Conservation (phyloP, 2,329 filamentous ascomycete genomes). For the Fusarium irregulare region DNA sequence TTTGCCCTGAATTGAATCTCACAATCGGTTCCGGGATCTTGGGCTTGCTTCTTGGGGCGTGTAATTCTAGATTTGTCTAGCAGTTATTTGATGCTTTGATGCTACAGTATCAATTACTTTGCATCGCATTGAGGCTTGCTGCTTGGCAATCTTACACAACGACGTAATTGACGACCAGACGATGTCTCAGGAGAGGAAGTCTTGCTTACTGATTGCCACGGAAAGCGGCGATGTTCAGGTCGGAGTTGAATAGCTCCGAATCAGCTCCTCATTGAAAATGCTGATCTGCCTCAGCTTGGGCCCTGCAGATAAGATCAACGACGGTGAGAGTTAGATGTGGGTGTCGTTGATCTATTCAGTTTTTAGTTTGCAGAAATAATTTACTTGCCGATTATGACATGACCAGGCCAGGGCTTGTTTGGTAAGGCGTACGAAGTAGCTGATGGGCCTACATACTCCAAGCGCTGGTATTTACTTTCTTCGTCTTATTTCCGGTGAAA, state of each 20-base stretch:
- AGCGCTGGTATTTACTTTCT: background rate
- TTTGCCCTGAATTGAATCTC: conserved; percentile 24
- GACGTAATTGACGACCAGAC: conserved; percentile 15
- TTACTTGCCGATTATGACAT: conserved; percentile 5
- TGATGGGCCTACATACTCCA: background rate
- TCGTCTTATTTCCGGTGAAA: background rate
- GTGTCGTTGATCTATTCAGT: background rate
- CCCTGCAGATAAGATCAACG: background rate
- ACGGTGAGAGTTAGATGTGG: background rate
- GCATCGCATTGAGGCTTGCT: background rate
- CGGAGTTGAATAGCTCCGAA: background rate
- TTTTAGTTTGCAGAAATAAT: background rate
- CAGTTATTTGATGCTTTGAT: conserved; percentile 3
- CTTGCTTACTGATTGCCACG: conserved; percentile 16
- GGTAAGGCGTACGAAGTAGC: background rate
- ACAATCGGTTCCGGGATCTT: conserved; percentile 34
- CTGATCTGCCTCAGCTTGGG: background rate
- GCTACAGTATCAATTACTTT: conserved; percentile 8
- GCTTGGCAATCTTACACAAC: conserved; percentile 14
- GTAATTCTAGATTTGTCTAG: background rate
- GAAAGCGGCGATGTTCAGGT: background rate
- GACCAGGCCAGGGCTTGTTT: background rate
- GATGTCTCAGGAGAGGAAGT: too few relatives aligned
- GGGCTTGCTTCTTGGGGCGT: conserved; percentile 17
- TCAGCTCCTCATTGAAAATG: background rate